phyloP scores from a whole-genome alignment of 495 filamentous ascomycete genomes.

The Barbatosphaeria neglecta region DNA sequence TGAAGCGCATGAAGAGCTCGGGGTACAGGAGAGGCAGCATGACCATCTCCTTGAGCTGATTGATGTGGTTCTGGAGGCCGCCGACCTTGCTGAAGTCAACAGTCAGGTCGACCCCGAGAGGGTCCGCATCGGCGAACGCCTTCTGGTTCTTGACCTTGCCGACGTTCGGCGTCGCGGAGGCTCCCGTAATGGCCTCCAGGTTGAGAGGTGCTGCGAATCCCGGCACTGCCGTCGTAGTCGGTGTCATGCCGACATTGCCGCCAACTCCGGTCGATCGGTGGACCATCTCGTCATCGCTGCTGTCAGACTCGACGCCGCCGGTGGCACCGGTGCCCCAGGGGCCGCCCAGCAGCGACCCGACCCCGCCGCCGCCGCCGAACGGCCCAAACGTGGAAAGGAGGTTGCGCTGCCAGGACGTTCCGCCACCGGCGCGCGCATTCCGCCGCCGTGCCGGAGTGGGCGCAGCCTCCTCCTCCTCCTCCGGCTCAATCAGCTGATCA shows the following conservation, averaged over 20 bases:
- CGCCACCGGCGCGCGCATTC: slow-evolving; percentile 39
- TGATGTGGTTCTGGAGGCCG: slow-evolving; percentile 81
- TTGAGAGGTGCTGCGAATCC: slow-evolving; percentile 50
- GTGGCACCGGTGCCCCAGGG: slow-evolving; percentile 66
- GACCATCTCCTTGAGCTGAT: slow-evolving; percentile 97
- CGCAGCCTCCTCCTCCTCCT: slow-evolving; percentile 51
- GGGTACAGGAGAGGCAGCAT: slow-evolving; percentile 86
- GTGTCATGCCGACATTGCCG: slow-evolving; percentile 61
- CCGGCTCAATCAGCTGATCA: slow-evolving; percentile 56
- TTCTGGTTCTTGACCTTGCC: slow-evolving; percentile 76
- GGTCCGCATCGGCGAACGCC: slow-evolving; percentile 79
- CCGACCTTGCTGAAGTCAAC: slow-evolving; percentile 91
- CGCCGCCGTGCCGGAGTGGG: slow-evolving; percentile 60
- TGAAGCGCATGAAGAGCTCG: slow-evolving; percentile 83
- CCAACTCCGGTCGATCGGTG: slow-evolving; percentile 42
- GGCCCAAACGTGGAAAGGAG: slow-evolving; percentile 82
- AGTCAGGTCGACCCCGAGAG: slow-evolving; percentile 78
- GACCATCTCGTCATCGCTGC: slow-evolving; percentile 81
- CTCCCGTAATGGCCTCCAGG: slow-evolving; percentile 41
- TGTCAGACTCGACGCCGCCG: slow-evolving; percentile 82
- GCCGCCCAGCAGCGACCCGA: slow-evolving; percentile 59
- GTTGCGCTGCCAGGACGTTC: slow-evolving; percentile 52
- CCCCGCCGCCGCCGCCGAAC: slow-evolving; percentile 73
- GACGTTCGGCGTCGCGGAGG: slow-evolving; percentile 63
- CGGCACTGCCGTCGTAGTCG: slow-evolving; percentile 50